Conservation (phyloP, 140 eudicot genomes). For the Ambrosia hybrid region DNA sequence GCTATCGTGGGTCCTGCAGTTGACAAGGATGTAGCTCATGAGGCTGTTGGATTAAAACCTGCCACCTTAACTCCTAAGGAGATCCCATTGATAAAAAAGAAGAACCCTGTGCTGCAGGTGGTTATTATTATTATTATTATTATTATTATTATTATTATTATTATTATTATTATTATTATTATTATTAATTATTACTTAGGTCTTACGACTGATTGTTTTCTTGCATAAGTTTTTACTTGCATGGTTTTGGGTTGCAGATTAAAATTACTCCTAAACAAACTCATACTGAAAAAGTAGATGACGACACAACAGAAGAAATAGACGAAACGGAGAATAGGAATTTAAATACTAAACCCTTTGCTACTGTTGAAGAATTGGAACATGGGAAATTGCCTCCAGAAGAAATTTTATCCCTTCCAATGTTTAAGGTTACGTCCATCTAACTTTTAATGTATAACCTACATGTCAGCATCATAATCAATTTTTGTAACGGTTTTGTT, state of each 20-base stretch:
- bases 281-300: conserved; percentile 51
- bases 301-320: conserved; percentile 28
- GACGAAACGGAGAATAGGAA: conserved; percentile 30
- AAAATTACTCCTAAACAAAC: conserved; percentile 63
- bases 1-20: conserved; percentile 90
- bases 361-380: conserved; percentile 66
- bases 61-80: conserved; percentile 83
- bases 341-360: conserved; percentile 42
- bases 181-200: not conserved
- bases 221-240: not conserved
- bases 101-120: conserved; percentile 80
- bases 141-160: not conserved
- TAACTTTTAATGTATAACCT: not conserved
- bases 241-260: conserved; percentile 52
- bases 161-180: not conserved
- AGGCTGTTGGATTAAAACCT: conserved; percentile 85
- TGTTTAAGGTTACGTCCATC: conserved; percentile 70
- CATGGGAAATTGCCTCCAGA: conserved; percentile 84
- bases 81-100: conserved; percentile 82
- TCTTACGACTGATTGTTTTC: not conserved
- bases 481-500: not conserved
- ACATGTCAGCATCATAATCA: not conserved
- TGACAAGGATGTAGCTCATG: conserved; percentile 83
- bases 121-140: not conserved
- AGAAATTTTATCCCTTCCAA: conserved; percentile 87